Percentiles rank a stretch among this genome's conserved stretches.
phyloP scores from a whole-genome alignment of 371 early-diverging fungal genomes.

The Haplosporangium sp. region DNA sequence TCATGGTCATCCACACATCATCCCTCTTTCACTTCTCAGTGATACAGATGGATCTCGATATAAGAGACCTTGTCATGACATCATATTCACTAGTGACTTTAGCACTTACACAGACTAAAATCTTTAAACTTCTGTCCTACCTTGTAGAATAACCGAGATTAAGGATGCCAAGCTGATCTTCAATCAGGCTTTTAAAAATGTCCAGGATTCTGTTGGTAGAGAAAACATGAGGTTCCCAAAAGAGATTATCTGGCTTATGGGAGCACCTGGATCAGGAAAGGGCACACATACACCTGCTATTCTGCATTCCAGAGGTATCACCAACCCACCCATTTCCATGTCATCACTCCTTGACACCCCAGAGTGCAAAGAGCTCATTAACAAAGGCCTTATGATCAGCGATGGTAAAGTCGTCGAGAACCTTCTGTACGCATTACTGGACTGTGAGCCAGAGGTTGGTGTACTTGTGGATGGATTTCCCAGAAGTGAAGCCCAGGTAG shows the following conservation, averaged over 20 bases:
- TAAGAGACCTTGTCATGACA: neutral
- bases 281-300: slow-evolving; percentile 79
- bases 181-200: slow-evolving; percentile 77
- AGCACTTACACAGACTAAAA: neutral
- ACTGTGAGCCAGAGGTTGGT: slow-evolving; percentile 72
- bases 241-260: slow-evolving; percentile 79
- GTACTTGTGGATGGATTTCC: slow-evolving; percentile 80
- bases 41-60: neutral
- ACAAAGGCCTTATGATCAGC: slow-evolving; percentile 75
- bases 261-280: slow-evolving; percentile 78
- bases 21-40: neutral
- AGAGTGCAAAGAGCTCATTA: slow-evolving; percentile 73
- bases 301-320: slow-evolving; percentile 70
- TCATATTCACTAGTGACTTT: neutral
- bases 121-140: too few species aligned
- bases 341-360: slow-evolving; percentile 72
- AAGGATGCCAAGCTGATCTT: slow-evolving; percentile 77
- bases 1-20: neutral
- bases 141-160: slow-evolving; percentile 61
- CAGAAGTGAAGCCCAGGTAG: slow-evolving; percentile 76
- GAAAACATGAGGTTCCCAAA: slow-evolving; percentile 72
- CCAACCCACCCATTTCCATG: slow-evolving; percentile 75
- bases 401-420: slow-evolving; percentile 71
- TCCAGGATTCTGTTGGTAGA: slow-evolving; percentile 70
- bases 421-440: slow-evolving; percentile 68